These are phyloP conservation scores for Pichia cephalocereana DNA, from an alignment of 805 yeast species.

Conservation along the genomic window DNA sequence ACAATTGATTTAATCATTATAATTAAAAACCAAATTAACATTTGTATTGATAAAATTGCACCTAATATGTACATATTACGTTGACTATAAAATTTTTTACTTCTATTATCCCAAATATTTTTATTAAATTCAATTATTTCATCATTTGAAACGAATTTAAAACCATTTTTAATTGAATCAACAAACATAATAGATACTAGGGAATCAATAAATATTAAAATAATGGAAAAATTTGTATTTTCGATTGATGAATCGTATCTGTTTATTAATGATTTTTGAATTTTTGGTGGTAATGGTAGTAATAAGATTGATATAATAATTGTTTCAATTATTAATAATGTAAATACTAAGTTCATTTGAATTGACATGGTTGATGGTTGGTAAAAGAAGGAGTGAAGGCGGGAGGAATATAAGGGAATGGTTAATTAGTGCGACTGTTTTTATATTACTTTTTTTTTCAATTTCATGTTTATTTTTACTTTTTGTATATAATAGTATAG, in stretches of 20 bases:
- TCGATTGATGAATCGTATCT: constrained; percentile 22
- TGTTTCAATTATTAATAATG: constrained; percentile 38
- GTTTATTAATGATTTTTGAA: constrained; percentile 31
- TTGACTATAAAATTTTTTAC: constrained; percentile 47
- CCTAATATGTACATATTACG: constrained; percentile 49
- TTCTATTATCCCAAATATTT: constrained; percentile 27
- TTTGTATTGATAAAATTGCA: constrained; percentile 39
- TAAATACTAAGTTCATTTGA: constrained; percentile 29
- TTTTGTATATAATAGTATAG: no score
- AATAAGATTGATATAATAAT: constrained; percentile 32
- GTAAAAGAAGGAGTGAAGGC: background rate
- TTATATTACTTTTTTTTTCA: no score
- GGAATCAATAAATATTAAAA: constrained; percentile 30
- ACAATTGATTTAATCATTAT: constrained; percentile 37
- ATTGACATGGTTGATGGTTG: constrained; percentile 18
- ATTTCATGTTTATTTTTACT: no score
- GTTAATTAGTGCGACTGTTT: no score
- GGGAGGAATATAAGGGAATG: no score
- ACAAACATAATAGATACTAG: constrained; percentile 32
- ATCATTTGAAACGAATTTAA: constrained; percentile 12
- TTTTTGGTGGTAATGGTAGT: constrained; percentile 39
- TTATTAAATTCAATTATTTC: constrained; percentile 8
- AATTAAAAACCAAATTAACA: constrained; percentile 37
- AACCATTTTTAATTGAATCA: constrained; percentile 31
- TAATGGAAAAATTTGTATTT: constrained; percentile 33